These are phyloP conservation scores for Boletus bicolor DNA, from an alignment of 768 basidiomycete genomes.

Conservation along the genomic window DNA sequence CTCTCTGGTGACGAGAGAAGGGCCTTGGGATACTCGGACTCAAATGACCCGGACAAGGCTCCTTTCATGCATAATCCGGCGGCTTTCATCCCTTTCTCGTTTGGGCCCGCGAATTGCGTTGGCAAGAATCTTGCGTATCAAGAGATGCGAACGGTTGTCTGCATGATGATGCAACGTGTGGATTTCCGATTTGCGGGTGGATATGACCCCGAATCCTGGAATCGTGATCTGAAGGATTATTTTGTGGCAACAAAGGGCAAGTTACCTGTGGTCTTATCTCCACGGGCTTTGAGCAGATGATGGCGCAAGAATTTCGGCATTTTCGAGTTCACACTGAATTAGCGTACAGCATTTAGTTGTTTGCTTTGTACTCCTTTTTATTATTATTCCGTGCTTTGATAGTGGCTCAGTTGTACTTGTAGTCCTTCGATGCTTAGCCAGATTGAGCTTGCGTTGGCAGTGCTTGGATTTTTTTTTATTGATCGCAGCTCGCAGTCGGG, in stretches of 20 bases:
- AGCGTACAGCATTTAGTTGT: constrained; percentile 28
- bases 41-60: constrained; percentile 23
- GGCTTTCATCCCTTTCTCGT: constrained; percentile 46
- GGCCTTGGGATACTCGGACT: constrained; percentile 24
- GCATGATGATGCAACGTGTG: constrained; percentile 38
- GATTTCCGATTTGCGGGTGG: constrained; percentile 40
- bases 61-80: constrained; percentile 33
- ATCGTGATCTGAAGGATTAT: constrained; percentile 35
- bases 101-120: constrained; percentile 43
- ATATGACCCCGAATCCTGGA: constrained; percentile 34
- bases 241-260: constrained; percentile 37
- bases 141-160: constrained; percentile 41
- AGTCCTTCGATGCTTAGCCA: constrained; percentile 4
- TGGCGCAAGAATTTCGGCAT: constrained; percentile 7
- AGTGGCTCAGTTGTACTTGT: constrained; percentile 12
- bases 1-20: constrained; percentile 30
- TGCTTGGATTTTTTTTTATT: not conserved
- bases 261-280: constrained; percentile 35
- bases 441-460: not conserved
- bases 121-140: constrained; percentile 43
- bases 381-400: constrained; percentile 11
- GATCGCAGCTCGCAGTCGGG: not conserved
- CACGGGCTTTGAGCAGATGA: constrained; percentile 25
- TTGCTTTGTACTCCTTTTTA: constrained; percentile 9
- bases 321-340: constrained; percentile 18